A percentile compares a stretch with the other conserved stretches of the same genome.
phyloP scores from a whole-genome alignment of 2,329 filamentous ascomycete genomes.

The Neurospora sp. region DNA sequence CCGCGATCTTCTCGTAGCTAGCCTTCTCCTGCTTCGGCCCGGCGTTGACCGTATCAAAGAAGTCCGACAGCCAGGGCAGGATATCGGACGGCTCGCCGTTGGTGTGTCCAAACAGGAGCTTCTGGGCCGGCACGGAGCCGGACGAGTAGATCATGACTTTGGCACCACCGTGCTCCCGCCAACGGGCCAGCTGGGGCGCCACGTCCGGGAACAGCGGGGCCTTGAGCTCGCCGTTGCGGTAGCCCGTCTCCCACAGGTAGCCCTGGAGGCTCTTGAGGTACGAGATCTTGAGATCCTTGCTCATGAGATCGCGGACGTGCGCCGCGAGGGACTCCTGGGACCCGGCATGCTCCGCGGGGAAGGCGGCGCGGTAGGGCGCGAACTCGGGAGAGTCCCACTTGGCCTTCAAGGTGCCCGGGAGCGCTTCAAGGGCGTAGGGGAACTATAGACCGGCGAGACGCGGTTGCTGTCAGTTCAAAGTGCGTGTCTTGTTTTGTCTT shows the following conservation, averaged over 20 bases:
- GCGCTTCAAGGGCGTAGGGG: conserved; percentile 60
- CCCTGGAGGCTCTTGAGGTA: conserved; percentile 75
- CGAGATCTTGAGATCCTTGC: conserved; percentile 61
- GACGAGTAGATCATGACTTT: conserved; percentile 71
- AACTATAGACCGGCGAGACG: conserved; percentile 41
- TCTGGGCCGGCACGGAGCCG: conserved; percentile 71
- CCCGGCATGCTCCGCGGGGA: conserved; percentile 53
- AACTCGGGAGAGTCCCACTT: conserved; percentile 60
- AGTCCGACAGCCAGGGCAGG: conserved; percentile 48
- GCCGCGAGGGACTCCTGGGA: conserved; percentile 50
- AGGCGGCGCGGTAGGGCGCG: conserved; percentile 57
- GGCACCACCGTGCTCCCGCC: conserved; percentile 41
- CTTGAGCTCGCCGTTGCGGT: conserved; percentile 56
- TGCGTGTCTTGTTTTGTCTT: background rate
- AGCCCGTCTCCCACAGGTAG: conserved; percentile 67
- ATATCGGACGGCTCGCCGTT: conserved; percentile 49
- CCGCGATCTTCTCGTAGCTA: conserved; percentile 59
- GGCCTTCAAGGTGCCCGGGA: conserved; percentile 51
- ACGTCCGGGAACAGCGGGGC: conserved; percentile 71
- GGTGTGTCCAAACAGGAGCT: conserved; percentile 64
- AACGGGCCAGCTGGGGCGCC: conserved; percentile 48
- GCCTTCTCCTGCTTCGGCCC: conserved; percentile 57
- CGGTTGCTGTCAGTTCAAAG: background rate
- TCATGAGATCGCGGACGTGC: conserved; percentile 62
- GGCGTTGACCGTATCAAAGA: conserved; percentile 75